phyloP scores from a whole-genome alignment of 164 flowering plant genomes.

The Paratinospora sagittata region DNA sequence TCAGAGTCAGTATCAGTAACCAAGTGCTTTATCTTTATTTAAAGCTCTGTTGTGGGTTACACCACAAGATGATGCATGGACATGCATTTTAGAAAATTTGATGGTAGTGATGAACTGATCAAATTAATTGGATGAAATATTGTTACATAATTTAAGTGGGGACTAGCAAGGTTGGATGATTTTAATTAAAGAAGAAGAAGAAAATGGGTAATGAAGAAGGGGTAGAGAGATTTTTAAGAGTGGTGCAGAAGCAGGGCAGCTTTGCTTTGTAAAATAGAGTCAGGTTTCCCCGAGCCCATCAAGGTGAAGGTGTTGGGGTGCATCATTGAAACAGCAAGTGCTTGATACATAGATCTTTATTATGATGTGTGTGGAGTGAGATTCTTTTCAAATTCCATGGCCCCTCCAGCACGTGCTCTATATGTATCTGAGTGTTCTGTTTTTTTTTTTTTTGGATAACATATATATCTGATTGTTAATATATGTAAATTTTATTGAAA shows the following conservation, averaged over 20 bases:
- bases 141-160: neutral
- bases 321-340: constrained; percentile 1
- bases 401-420: neutral
- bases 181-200: neutral
- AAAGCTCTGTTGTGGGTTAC: neutral
- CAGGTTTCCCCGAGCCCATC: neutral
- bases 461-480: too few relatives aligned
- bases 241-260: neutral
- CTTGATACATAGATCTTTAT: neutral
- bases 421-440: neutral
- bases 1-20: constrained; percentile 5
- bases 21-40: neutral
- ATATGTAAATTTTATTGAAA: neutral
- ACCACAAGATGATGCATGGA: neutral
- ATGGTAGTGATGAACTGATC: constrained; percentile 1
- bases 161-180: neutral
- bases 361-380: neutral
- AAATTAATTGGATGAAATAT: neutral
- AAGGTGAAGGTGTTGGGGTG: neutral
- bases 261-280: too few relatives aligned
- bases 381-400: neutral
- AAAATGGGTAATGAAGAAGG: neutral
- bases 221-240: neutral
- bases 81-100: neutral
- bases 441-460: neutral